phyloP scores from a whole-genome alignment of 371 early-diverging fungal species.

The Thermomucor indicae-seudaticae region DNA sequence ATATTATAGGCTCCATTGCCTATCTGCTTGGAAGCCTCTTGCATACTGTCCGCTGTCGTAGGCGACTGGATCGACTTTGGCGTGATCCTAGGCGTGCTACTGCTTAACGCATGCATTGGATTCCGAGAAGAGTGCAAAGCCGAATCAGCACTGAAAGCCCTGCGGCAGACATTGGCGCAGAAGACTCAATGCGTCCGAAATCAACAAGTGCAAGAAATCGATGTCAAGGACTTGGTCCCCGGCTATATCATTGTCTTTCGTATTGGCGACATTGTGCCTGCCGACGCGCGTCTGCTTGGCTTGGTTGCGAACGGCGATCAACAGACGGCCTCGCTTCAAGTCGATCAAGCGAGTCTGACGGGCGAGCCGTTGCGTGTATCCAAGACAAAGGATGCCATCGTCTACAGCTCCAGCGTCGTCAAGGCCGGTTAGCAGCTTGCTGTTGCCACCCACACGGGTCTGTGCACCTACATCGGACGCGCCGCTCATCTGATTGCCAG shows the following conservation, averaged over 20 bases:
- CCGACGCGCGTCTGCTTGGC: conserved; percentile 83
- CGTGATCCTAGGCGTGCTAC: conserved; percentile 74
- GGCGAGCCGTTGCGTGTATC: conserved; percentile 86
- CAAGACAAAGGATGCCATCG: conserved; percentile 75
- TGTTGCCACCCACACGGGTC: conserved; percentile 85
- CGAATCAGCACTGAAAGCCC: conserved; percentile 85
- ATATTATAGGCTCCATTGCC: conserved; percentile 88
- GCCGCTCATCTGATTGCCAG: conserved; percentile 87
- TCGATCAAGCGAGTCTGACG: conserved; percentile 94
- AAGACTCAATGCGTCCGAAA: conserved; percentile 77
- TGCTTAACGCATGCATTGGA: conserved; percentile 88
- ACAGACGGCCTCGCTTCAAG: conserved; percentile 68
- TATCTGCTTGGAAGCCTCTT: conserved; percentile 82
- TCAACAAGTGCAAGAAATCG: conserved; percentile 71
- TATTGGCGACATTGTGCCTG: conserved; percentile 92
- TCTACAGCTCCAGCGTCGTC: conserved; percentile 81
- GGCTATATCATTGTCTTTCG: conserved; percentile 89
- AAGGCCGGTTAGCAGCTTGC: conserved; percentile 85
- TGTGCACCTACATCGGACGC: conserved; percentile 88
- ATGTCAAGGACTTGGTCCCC: conserved; percentile 71
- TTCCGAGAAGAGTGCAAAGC: conserved; percentile 88
- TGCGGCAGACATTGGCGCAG: conserved; percentile 85
- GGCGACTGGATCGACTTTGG: conserved; percentile 85
- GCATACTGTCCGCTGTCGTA: conserved; percentile 69
- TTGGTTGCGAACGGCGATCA: conserved; percentile 77